Conservation (phyloP, 352 stramenopile genomes). For the Pythium aristosporum region DNA sequence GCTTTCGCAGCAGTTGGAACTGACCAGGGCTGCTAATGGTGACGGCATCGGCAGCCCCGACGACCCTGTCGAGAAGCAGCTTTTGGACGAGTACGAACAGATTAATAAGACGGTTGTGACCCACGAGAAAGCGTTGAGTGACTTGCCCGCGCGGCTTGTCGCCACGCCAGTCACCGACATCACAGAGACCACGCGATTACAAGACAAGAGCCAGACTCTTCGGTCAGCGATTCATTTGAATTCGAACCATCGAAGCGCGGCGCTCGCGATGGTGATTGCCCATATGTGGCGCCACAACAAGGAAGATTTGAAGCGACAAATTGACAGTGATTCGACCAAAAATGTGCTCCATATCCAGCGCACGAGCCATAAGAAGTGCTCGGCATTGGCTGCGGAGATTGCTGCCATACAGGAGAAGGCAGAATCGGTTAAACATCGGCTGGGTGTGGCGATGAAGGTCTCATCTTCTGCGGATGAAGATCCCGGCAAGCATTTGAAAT, state of each 20-base stretch:
- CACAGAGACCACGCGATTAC: slow-evolving; percentile 30
- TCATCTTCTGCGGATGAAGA: neutral
- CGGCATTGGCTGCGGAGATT: slow-evolving; percentile 2
- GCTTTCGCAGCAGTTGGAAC: neutral
- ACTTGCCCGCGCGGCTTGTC: slow-evolving; percentile 29
- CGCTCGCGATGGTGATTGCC: slow-evolving; percentile 35
- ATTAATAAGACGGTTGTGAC: slow-evolving; percentile 14
- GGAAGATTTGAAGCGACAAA: neutral
- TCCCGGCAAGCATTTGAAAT: neutral
- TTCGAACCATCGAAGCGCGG: slow-evolving; percentile 31
- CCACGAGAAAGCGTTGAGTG: slow-evolving; percentile 40
- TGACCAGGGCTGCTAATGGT: neutral
- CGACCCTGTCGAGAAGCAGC: slow-evolving; percentile 22
- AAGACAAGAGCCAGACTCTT: slow-evolving; percentile 40
- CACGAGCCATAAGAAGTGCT: slow-evolving; percentile 19
- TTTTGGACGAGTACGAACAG: slow-evolving; percentile 11
- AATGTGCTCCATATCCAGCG: slow-evolving; percentile 14
- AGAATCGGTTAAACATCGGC: neutral
- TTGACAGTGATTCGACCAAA: neutral
- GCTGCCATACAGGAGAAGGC: neutral
- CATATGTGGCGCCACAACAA: slow-evolving; percentile 22
- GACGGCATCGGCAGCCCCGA: neutral
- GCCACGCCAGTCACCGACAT: slow-evolving; percentile 27
- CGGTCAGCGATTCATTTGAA: slow-evolving; percentile 33
- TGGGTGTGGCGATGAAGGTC: neutral